Base-by-base conservation (phyloP, 2,329 filamentous ascomycete genomes). In the Colletotrichum sojae region DNA sequence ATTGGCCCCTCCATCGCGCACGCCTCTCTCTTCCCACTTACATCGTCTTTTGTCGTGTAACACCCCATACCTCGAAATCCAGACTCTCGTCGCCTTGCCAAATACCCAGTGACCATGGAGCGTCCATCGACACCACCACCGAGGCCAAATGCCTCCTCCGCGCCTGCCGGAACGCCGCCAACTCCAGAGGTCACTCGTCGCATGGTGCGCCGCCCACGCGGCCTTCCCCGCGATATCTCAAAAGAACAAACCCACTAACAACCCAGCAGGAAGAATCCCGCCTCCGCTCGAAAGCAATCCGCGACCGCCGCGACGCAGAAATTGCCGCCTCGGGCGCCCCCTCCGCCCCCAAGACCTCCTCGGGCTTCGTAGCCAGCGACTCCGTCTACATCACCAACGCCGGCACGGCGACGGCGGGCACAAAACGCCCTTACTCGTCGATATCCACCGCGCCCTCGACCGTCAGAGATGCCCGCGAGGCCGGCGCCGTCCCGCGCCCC, bases 251-350 rank as follows among this genome's bases (percentile, higher is more conserved):
- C 39, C 22, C 9, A 16, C 20, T 16, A 39, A 74, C 76, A 52
- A 75, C 69, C 1, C 27, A 4, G 13, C 43, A 96, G 93, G 95
- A 98, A 89, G 90, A 95, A 79, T 95, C 91, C 74, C 90, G 95
- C 20, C 88, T 98, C 36, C 93, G 91, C 81, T 94, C 96, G 63
- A 98, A 98, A 86, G 95, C 94, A 2, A 85, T 95, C 18, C 92
- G 93, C 67, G 89, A 93, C 73, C 90, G 92, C 75, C 88, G 88
- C 67, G 90, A 94, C 75, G 90, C 91, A 40, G 89, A 91, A 68
- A 80, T 84, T 70, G 84, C 83, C 75, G 80, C 84, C 69, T 75
- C 83, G 57, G 81, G 83, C 71, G 78, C 79, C 52, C 78, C 83
- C 10, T 74, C 82, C 18, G 78, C 82, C 46, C 82, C 82, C 62